phyloP scores from a whole-genome alignment of 345 rosid genomes.

The Tarenaya hassleriana region DNA sequence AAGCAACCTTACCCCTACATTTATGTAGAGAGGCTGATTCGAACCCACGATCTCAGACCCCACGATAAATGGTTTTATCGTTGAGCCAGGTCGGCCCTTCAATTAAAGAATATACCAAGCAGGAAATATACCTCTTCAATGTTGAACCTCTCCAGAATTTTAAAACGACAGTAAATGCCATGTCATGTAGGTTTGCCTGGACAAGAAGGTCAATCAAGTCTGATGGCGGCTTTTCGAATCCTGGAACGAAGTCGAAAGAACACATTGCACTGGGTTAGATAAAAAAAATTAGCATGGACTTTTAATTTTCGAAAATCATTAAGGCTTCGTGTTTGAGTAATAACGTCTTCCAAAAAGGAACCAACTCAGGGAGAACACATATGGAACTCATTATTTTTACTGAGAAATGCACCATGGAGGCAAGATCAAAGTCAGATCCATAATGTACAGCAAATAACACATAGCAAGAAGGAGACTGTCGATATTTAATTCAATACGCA shows the following conservation, averaged over 20 bases:
- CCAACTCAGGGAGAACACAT: not conserved
- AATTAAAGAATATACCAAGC: conserved; percentile 19
- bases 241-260: conserved; percentile 32
- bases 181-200: conserved; percentile 65
- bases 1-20: no score
- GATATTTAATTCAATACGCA: conserved; percentile 12
- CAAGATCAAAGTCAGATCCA: not conserved
- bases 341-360: no score
- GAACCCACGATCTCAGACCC: no score
- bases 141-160: conserved; percentile 78
- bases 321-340: not conserved
- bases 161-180: conserved; percentile 72
- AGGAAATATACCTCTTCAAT: conserved; percentile 50
- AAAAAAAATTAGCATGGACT: conserved; percentile 7
- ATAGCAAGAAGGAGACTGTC: conserved; percentile 6
- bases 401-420: conserved; percentile 14
- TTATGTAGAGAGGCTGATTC: no score
- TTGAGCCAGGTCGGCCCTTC: no score
- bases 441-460: conserved; percentile 17
- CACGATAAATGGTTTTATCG: no score
- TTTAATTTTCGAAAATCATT: conserved; percentile 14
- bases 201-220: conserved; percentile 80
- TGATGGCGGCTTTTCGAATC: conserved; percentile 43
- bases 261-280: conserved; percentile 10
- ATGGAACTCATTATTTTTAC: conserved; percentile 12